Percentiles rank a stretch among this genome's conserved stretches.
Evolutionary conservation across 2,329 filamentous ascomycete species (phyloP).

Genomic region (Colletotrichum sojae): DNA sequence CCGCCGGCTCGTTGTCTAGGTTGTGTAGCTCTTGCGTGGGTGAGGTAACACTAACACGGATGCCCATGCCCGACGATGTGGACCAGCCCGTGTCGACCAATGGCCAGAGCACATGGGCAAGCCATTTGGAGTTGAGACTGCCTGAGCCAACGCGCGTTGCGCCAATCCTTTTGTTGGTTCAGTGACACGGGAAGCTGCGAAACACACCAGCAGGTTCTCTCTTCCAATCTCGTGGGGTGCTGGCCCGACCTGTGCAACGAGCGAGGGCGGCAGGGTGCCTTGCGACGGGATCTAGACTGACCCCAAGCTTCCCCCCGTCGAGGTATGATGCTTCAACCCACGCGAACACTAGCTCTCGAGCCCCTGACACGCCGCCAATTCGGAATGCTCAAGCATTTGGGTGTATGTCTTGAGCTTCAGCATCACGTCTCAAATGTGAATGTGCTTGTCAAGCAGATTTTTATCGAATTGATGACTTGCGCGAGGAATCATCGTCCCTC

Average conservation of each 20-base stretch:
- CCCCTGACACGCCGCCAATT: not conserved
- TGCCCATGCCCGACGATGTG: slow-evolving; percentile 34
- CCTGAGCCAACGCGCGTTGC: slow-evolving; percentile 33
- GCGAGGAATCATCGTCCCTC: not conserved
- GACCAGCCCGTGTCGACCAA: slow-evolving; percentile 52
- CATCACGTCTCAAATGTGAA: not conserved
- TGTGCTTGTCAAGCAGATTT: not conserved
- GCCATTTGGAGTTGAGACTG: slow-evolving; percentile 32
- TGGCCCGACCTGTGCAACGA: not conserved
- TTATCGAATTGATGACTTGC: not conserved
- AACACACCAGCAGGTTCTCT: slow-evolving; percentile 9
- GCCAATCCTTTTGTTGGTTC: slow-evolving; percentile 33
- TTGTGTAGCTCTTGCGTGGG: slow-evolving; percentile 14
- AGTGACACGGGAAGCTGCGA: slow-evolving; percentile 31
- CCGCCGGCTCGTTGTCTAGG: slow-evolving; percentile 31
- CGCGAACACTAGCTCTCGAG: not conserved
- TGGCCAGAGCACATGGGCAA: slow-evolving; percentile 59
- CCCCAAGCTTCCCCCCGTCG: slow-evolving; percentile 12
- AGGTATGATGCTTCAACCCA: slow-evolving; percentile 4
- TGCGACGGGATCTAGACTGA: not conserved
- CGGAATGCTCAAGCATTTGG: not conserved
- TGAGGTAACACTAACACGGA: slow-evolving; percentile 23
- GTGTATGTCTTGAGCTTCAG: not conserved
- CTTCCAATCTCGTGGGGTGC: slow-evolving; percentile 25
- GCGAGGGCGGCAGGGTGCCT: not conserved